Percentiles rank a stretch among this genome's conserved stretches.
phyloP scores from a whole-genome alignment of 768 basidiomycete species.

The Tylopilus subfusipes region DNA sequence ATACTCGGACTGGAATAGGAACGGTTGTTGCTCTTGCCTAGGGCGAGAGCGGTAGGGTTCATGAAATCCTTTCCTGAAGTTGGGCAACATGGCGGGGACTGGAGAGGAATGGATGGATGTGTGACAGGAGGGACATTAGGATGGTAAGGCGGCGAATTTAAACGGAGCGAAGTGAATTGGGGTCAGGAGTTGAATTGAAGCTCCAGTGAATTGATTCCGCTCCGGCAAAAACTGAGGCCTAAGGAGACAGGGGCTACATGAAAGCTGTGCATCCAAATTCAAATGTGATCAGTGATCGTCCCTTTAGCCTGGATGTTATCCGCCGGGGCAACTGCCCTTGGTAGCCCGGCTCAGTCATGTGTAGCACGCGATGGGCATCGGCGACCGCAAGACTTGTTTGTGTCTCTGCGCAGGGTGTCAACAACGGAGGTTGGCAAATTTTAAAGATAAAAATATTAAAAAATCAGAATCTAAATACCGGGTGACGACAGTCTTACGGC shows the following conservation, averaged over 20 bases:
- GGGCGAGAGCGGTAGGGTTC: not conserved
- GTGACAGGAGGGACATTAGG: not conserved
- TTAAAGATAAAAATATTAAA: too few species aligned
- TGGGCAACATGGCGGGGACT: constrained; percentile 8
- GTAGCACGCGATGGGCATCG: too few species aligned
- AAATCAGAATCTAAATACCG: too few species aligned
- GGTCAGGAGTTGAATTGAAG: constrained; percentile 6
- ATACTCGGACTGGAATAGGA: not conserved
- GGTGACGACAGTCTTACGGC: too few species aligned
- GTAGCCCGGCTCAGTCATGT: too few species aligned
- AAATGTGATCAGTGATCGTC: not conserved
- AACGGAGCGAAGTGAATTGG: not conserved
- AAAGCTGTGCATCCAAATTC: not conserved
- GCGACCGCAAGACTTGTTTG: too few species aligned
- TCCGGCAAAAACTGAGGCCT: too few species aligned
- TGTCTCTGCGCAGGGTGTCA: too few species aligned
- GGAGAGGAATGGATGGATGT: not conserved
- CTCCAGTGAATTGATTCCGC: constrained; percentile 4
- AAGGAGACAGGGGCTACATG: constrained; percentile 1
- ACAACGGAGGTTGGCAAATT: too few species aligned
- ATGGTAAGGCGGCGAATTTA: not conserved
- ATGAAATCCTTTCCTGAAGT: constrained; percentile 9
- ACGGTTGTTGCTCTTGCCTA: not conserved
- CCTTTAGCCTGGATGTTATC: not conserved
- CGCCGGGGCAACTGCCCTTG: too few species aligned